Conservation (phyloP, 148 eudicot species). For the Silene conica region DNA sequence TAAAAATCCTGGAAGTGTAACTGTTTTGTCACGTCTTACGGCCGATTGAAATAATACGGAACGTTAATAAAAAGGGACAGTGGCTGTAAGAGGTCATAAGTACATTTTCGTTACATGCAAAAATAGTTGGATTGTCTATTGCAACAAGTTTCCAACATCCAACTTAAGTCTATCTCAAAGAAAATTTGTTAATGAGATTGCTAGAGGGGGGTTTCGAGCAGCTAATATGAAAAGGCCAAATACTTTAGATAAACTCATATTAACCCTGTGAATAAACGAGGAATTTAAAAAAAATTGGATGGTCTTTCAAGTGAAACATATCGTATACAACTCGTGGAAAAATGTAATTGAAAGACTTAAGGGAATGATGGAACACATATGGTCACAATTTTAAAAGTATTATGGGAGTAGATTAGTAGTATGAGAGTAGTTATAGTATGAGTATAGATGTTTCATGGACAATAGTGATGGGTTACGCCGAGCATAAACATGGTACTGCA, state of each 20-base stretch:
- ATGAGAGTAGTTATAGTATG: slow-evolving; percentile 4
- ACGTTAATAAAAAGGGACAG: too few relatives aligned
- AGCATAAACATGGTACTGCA: slow-evolving; percentile 13
- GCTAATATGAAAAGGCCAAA: not conserved
- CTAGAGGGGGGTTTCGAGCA: not conserved
- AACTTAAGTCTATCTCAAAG: not conserved
- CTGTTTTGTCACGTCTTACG: too few relatives aligned
- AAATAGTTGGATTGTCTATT: too few relatives aligned
- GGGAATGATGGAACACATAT: slow-evolving; percentile 15
- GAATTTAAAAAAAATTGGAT: not conserved
- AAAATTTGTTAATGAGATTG: not conserved
- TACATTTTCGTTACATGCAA: too few relatives aligned
- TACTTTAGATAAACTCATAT: not conserved
- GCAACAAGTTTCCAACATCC: too few relatives aligned
- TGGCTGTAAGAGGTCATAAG: too few relatives aligned
- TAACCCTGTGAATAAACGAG: not conserved
- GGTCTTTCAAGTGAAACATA: too few relatives aligned
- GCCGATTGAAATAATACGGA: too few relatives aligned
- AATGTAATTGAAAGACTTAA: not conserved
- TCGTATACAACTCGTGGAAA: not conserved
- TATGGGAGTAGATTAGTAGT: slow-evolving; percentile 2
- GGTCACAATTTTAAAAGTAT: slow-evolving; percentile 17
- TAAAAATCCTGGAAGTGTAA: not conserved
- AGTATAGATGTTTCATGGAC: not conserved
- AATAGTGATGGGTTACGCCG: slow-evolving; percentile 8